Percentiles rank a stretch among this genome's conserved stretches.
Conservation (phyloP, 345 rosid genomes). For the Gossypium turneri region DNA sequence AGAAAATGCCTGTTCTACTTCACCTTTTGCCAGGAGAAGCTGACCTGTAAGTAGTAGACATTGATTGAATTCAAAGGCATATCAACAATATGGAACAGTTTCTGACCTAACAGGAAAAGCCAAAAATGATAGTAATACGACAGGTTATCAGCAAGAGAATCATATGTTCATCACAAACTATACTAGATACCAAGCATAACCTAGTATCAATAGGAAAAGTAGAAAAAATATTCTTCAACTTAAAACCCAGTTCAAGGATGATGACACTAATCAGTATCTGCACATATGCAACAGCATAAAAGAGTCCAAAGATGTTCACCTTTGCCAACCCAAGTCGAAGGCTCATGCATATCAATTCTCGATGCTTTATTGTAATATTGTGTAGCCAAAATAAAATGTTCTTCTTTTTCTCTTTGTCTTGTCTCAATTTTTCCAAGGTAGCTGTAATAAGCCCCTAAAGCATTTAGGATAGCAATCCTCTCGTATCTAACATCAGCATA, state of each 20-base stretch:
- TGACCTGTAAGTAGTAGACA: constrained; percentile 58
- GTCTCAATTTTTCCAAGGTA: constrained; percentile 93
- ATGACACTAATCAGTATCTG: not conserved
- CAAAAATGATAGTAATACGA: no score
- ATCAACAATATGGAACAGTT: not conserved
- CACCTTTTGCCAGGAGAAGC: constrained; percentile 93
- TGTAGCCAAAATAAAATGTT: constrained; percentile 80
- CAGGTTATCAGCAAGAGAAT: no score
- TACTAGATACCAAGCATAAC: not conserved
- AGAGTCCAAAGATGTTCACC: constrained; percentile 35
- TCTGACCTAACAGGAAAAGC: no score
- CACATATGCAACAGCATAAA: constrained; percentile 4
- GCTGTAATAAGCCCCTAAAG: constrained; percentile 88
- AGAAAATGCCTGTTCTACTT: constrained; percentile 80
- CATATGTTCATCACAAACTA: not conserved
- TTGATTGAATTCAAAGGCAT: not conserved
- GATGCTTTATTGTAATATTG: constrained; percentile 88
- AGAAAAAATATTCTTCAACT: constrained; percentile 1
- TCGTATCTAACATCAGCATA: constrained; percentile 95
- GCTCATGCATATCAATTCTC: constrained; percentile 95
- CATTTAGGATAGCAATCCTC: constrained; percentile 93
- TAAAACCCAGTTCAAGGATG: constrained; percentile 9
- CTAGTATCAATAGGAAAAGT: constrained; percentile 1
- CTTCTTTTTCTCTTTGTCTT: constrained; percentile 84
- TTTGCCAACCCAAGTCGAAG: constrained; percentile 99